Evolutionary conservation across 139 green algal species (phyloP).

Genomic region (Coelastrella sp.): DNA sequence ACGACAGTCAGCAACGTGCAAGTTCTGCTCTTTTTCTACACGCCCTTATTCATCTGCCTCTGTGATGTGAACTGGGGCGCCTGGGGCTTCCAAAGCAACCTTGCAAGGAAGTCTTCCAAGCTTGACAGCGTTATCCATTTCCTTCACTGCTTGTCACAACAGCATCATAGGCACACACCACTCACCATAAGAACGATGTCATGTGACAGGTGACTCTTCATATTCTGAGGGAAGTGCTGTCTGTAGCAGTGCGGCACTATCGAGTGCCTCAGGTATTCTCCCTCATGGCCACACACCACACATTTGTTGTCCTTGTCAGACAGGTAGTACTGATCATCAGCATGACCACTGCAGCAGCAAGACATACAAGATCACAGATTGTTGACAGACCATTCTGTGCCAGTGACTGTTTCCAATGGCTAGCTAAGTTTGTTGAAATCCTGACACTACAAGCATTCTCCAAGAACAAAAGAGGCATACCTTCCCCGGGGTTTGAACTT

Average conservation of each 20-base stretch:
- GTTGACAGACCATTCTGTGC: no score
- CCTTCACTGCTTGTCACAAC: neutral
- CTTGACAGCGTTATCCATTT: neutral
- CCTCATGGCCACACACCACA: constrained; percentile 54
- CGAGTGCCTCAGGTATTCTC: constrained; percentile 57
- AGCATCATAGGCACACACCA: neutral
- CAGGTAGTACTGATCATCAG: neutral
- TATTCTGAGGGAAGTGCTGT: constrained; percentile 66
- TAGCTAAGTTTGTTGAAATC: no score
- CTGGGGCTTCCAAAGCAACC: no score
- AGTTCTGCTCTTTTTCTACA: no score
- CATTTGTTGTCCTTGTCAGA: constrained; percentile 48
- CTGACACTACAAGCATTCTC: no score
- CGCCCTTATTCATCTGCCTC: no score
- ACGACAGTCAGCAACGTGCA: no score
- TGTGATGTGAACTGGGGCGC: no score
- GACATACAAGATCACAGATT: no score
- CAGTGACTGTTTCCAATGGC: no score
- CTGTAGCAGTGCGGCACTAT: constrained; percentile 83
- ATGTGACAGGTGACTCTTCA: constrained; percentile 82
- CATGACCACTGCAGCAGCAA: neutral
- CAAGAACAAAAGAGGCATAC: no score
- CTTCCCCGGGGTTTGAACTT: constrained; percentile 38
- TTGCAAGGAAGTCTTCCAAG: no score
- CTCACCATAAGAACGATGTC: constrained; percentile 78